A percentile compares a stretch with the other conserved stretches of the same genome.
phyloP scores from a whole-genome alignment of 1,139 yeast species.

The Geotrichum macrosporum region DNA sequence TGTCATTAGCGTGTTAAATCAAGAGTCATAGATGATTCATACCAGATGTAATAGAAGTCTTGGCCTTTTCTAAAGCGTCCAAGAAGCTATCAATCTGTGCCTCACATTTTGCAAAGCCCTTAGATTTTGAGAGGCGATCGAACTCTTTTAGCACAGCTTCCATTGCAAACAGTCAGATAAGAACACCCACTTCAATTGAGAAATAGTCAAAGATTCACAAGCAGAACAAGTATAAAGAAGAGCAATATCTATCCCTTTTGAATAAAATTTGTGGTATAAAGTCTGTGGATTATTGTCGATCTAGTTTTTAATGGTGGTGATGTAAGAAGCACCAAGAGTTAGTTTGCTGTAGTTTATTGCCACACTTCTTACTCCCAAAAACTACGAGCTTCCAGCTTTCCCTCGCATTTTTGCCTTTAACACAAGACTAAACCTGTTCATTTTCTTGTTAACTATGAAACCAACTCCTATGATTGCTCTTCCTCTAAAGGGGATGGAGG shows the following conservation, averaged over 20 bases:
- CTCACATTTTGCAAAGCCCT: slow-evolving; percentile 31
- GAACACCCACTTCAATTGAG: not conserved
- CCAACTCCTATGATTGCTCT: slow-evolving; percentile 40
- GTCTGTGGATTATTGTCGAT: too few species aligned
- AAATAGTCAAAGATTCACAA: not conserved
- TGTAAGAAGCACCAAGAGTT: not conserved
- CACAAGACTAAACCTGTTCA: not conserved
- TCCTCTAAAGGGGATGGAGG: slow-evolving; percentile 54
- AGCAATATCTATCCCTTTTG: not conserved
- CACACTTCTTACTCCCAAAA: not conserved
- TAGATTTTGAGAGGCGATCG: slow-evolving; percentile 30
- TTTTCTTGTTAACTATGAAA: slow-evolving; percentile 27
- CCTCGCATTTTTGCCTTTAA: not conserved
- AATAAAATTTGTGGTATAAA: not conserved
- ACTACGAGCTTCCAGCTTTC: not conserved
- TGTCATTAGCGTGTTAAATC: not conserved
- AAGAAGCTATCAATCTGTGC: slow-evolving; percentile 34
- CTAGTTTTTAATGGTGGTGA: not conserved
- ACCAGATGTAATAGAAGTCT: slow-evolving; percentile 24
- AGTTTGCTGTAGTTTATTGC: slow-evolving; percentile 2
- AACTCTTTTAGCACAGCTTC: slow-evolving; percentile 34
- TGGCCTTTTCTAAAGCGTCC: slow-evolving; percentile 30
- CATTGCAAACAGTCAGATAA: slow-evolving; percentile 23
- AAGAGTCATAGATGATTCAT: slow-evolving; percentile 1
- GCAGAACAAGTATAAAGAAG: not conserved